Base-by-base conservation (phyloP, 2,329 filamentous ascomycete species). In the Lachnellula subtilissima region DNA sequence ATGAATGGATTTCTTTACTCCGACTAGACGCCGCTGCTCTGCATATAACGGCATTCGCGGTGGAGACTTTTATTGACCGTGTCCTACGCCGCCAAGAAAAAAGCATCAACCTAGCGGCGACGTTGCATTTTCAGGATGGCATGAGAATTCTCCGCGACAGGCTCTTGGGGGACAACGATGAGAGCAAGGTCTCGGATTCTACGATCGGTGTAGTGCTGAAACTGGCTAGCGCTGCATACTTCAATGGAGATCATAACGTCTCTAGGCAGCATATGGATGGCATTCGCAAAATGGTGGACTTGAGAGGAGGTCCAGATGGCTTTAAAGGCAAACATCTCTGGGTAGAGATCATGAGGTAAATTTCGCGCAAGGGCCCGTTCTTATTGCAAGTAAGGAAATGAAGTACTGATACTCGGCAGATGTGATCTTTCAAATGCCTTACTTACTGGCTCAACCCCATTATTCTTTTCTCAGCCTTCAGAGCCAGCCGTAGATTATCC, bases 241-340 rank as follows among this genome's bases (percentile, higher is more conserved):
- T 67, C 6, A 58, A 53, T 0, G 68, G 69, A 11, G 69, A 75
- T 39, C 55, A 51, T 35, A 52, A 64, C 3, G 56, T 66, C 0
- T 67, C 70, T 2, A 62, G 53, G 23, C 65, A 71, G 11, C 73
- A 75, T 53, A 64, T 75, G 53, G 48, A 68, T 22, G 74, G 73
- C 6, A 64, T 76, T 17, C 64, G 64, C 17, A 72, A 65, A 55
- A 73, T 76, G 6, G 65, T 75, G 6, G 56, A 65, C 17, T 35
- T 76, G 32, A 69, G 70, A 50, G 73, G 74, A 2, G 73, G 73
- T 1, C 45, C 74, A 6, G 15, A 35, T 19, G 59, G 56, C 0
- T 69, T 75, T 2, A 11, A 60, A 53, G 7, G 46, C 63, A n/a
- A 71, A 70, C 22, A 50, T 45, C 42, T 22, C n/a, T 22, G 22